Percentiles rank a stretch among this genome's conserved stretches.
Evolutionary conservation across 371 early-diverging fungal species (phyloP).

Genomic region (Mortierella sp.): DNA sequence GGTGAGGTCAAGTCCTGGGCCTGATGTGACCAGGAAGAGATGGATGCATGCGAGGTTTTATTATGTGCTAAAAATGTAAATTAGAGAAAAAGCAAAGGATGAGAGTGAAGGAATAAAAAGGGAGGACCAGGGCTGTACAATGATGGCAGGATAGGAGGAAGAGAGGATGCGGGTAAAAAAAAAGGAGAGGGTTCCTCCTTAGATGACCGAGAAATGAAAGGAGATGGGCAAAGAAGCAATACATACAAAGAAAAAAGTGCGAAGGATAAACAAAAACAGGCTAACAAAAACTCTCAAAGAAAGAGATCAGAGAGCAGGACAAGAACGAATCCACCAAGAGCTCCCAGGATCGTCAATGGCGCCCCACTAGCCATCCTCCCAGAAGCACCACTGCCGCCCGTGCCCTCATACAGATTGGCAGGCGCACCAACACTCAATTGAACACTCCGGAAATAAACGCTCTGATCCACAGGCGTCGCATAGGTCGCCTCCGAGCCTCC

Average conservation of each 20-base stretch:
- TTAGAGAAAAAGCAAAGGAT: neutral
- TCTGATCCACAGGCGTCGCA: constrained; percentile 60
- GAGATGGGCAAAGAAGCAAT: neutral
- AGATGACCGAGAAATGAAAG: constrained; percentile 5
- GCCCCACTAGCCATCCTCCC: neutral
- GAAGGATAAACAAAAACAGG: neutral
- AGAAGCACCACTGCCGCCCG: constrained; percentile 1
- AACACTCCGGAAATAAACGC: constrained; percentile 62
- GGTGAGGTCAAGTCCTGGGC: too few species aligned
- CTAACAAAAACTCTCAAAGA: neutral
- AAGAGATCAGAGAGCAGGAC: neutral
- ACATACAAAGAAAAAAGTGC: neutral
- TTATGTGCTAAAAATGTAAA: too few species aligned
- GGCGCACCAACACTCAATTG: constrained; percentile 59
- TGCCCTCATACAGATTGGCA: constrained; percentile 39
- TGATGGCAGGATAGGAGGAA: neutral
- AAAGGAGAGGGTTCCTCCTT: neutral
- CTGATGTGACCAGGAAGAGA: too few species aligned
- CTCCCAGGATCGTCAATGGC: neutral
- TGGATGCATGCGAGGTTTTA: too few species aligned
- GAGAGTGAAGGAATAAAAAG: neutral
- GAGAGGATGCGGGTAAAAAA: neutral
- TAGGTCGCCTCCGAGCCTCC: constrained; percentile 62
- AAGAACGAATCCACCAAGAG: neutral
- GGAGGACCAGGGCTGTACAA: neutral